These are phyloP conservation scores for Macadamia integrifolia DNA, from an alignment of 164 flowering plant species.

Conservation along the genomic window DNA sequence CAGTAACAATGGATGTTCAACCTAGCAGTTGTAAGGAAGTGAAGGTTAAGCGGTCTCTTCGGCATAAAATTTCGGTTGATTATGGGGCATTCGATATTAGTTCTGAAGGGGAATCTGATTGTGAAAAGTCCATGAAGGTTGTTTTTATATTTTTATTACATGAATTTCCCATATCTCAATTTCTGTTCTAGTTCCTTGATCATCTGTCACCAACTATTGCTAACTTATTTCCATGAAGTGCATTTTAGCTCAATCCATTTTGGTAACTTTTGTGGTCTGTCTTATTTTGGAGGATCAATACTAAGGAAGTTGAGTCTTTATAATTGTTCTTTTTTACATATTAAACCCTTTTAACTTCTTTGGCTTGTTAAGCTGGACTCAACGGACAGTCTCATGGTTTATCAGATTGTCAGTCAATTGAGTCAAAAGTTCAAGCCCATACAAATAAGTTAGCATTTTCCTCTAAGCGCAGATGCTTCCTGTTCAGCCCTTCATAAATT, in stretches of 20 bases:
- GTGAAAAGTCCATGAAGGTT: slow-evolving; percentile 11
- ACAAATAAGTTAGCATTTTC: too few relatives aligned
- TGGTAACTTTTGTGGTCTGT: too few relatives aligned
- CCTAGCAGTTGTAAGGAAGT: slow-evolving; percentile 9
- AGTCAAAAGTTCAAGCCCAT: too few relatives aligned
- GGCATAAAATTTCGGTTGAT: slow-evolving; percentile 11
- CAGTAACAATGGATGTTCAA: slow-evolving; percentile 5
- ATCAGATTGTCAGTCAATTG: too few relatives aligned
- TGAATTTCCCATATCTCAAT: neutral
- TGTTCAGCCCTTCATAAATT: too few relatives aligned
- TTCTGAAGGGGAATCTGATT: slow-evolving; percentile 8
- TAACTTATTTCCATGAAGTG: neutral
- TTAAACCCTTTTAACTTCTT: too few relatives aligned
- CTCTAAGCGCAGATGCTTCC: too few relatives aligned
- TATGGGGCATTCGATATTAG: slow-evolving; percentile 15
- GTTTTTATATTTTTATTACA: neutral
- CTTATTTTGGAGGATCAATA: too few relatives aligned
- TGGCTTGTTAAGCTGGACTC: too few relatives aligned
- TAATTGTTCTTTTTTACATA: too few relatives aligned
- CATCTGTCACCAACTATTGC: neutral
- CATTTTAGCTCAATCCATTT: neutral
- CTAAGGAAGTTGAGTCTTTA: too few relatives aligned
- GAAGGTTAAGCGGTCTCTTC: slow-evolving; percentile 8
- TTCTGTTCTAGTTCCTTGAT: neutral
- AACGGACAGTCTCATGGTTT: too few relatives aligned